Conservation (phyloP, 441 rosid species). For the Sinapis alba region DNA sequence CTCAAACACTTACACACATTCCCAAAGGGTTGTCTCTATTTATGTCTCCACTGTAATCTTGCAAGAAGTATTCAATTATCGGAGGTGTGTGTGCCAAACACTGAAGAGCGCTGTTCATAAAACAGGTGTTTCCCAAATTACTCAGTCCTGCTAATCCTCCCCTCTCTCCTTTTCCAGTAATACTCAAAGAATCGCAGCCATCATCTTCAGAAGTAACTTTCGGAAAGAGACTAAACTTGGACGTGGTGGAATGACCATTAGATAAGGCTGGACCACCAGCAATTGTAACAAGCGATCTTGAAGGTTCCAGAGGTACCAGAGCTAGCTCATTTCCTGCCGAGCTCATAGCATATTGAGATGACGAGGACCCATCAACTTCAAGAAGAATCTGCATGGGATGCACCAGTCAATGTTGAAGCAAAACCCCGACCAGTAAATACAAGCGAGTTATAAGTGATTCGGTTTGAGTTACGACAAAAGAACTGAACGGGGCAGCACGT, state of each 20-base stretch:
- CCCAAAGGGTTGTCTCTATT: conserved; percentile 69
- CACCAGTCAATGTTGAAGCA: neutral
- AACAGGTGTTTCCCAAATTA: conserved; percentile 78
- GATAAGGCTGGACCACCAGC: conserved; percentile 66
- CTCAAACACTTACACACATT: conserved; percentile 55
- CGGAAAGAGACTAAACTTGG: conserved; percentile 47
- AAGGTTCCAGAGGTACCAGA: conserved; percentile 74
- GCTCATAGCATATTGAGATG: conserved; percentile 50
- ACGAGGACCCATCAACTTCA: conserved; percentile 52
- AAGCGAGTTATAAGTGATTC: neutral
- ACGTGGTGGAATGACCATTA: conserved; percentile 53
- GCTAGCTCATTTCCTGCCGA: conserved; percentile 65
- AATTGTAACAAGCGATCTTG: conserved; percentile 63
- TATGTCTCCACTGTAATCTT: conserved; percentile 61
- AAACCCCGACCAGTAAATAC: neutral
- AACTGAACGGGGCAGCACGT: conserved; percentile 4
- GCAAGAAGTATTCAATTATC: conserved; percentile 59
- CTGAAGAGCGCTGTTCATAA: conserved; percentile 76
- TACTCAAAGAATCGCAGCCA: conserved; percentile 40
- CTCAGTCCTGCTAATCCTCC: conserved; percentile 73
- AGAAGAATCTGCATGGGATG: conserved; percentile 56
- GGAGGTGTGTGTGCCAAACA: conserved; percentile 76
- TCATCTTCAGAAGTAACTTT: conserved; percentile 55
- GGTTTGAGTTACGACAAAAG: neutral
- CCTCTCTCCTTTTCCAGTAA: conserved; percentile 56